These are phyloP conservation scores for Thermothelomyces thermophilus DNA, from an alignment of 2,329 filamentous ascomycete species.

Conservation along the genomic window DNA sequence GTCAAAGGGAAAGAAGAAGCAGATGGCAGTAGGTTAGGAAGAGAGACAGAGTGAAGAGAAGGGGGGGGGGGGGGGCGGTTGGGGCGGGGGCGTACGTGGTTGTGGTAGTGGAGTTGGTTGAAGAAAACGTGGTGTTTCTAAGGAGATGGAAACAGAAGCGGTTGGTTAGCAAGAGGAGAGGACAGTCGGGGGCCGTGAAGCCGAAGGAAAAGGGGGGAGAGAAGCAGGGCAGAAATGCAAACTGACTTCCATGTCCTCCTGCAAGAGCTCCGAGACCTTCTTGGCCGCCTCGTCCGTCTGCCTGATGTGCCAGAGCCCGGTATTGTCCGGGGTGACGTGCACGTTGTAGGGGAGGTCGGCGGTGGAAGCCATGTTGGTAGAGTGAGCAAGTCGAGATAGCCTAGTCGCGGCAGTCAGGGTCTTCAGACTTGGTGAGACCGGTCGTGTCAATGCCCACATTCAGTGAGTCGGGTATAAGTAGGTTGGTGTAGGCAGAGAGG, in stretches of 20 bases:
- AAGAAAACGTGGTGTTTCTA: slow-evolving; percentile 71
- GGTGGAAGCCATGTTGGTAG: slow-evolving; percentile 23
- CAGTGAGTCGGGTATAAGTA: neutral
- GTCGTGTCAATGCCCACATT: slow-evolving; percentile 8
- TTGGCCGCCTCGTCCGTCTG: slow-evolving; percentile 54
- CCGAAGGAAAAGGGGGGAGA: neutral
- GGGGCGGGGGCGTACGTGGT: slow-evolving; percentile 52
- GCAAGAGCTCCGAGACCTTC: slow-evolving; percentile 60
- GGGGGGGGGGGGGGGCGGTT: neutral
- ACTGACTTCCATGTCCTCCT: slow-evolving; percentile 61
- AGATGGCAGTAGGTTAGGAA: neutral
- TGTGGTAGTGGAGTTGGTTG: slow-evolving; percentile 68
- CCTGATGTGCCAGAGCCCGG: slow-evolving; percentile 42
- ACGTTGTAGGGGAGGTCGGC: slow-evolving; percentile 45
- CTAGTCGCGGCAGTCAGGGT: neutral
- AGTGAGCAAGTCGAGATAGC: neutral
- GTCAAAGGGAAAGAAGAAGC: neutral
- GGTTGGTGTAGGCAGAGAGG: no score
- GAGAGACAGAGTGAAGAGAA: neutral
- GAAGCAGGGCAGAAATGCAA: neutral
- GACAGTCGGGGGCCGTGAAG: no score
- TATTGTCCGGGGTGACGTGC: slow-evolving; percentile 41
- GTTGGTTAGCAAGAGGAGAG: no score
- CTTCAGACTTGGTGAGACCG: neutral
- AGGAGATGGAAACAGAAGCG: neutral